Evolutionary conservation across 805 yeast species (phyloP), one percentile per base, ranked within the genome.

Genomic region (Yarrowia sp.): DNA sequence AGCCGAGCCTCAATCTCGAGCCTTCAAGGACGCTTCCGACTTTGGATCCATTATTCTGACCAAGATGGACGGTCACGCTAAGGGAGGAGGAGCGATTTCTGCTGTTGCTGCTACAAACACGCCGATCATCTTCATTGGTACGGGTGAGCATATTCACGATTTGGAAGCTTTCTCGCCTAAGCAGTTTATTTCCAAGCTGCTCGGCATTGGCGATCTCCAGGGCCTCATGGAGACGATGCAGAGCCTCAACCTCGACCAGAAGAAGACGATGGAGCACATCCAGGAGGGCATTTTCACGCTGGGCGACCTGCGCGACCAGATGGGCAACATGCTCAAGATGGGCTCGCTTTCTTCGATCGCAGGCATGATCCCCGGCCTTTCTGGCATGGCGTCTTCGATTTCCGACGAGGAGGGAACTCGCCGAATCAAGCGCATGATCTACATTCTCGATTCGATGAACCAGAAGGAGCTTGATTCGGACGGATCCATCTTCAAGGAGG

Each of bases 81-180:
- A 88, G 76, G 99, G 99, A 73, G 99, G 99, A 77, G 99, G 99
- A 79, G 99, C 99, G 29, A 92, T 93, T 61, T 90, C 97, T 38
- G 99, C 99, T 0, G 97, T 93, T 61, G 99, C 99, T 1, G 94
- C 97, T 2, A 93, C 98, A 2, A 81, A 88, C 62, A 94, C 98
- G 0, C 99, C 99, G 7, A 87, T 93, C 67, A 89, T 88, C 8
- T 93, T 93, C 71, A 94, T 93, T 64, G 99, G 99, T 82, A 93
- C 98, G 2, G 99, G 99, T 72, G 99, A 93, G 74, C 99, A 94
- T 71, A 88, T 92, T 35, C 88, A 87, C 62, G 98, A 93, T 72
- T 81, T 93, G 64, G 99, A 94, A 74, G 84, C 88, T 51, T 93
- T 93, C 73, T 86, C 94, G 22, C 97, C 98, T 24, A 82, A 85